Percentiles rank a stretch among this genome's conserved stretches.
Conservation (phyloP, 768 basidiomycete species). For the Phlebiopsis flavidoalba region DNA sequence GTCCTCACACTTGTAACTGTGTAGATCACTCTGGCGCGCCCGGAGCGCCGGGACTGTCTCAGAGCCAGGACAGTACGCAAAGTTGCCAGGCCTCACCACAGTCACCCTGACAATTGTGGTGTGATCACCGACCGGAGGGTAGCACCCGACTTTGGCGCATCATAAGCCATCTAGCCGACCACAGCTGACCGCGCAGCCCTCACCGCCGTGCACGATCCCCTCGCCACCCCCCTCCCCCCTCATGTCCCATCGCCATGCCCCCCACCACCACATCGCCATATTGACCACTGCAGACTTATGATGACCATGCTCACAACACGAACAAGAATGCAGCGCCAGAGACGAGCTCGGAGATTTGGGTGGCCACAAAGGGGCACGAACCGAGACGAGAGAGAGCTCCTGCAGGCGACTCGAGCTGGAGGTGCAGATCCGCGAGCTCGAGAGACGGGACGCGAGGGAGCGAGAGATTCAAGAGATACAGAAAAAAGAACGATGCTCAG, state of each 20-base stretch:
- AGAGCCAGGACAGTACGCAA: too few relatives aligned
- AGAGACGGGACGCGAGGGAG: not conserved
- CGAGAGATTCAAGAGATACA: not conserved
- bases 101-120: too few relatives aligned
- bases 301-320: not conserved
- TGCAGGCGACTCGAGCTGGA: not conserved
- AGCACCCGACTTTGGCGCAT: constrained; percentile 40
- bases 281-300: constrained; percentile 14
- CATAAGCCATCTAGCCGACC: constrained; percentile 45
- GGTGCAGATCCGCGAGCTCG: not conserved
- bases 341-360: not conserved
- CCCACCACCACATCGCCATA: constrained; percentile 6
- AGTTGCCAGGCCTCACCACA: too few relatives aligned
- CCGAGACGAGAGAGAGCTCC: not conserved
- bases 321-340: constrained; percentile 1
- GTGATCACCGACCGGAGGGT: constrained; percentile 38
- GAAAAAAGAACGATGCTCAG: not conserved
- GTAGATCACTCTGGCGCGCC: too few relatives aligned
- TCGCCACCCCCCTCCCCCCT: not conserved
- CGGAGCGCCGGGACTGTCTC: too few relatives aligned
- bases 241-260: constrained; percentile 14
- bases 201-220: constrained; percentile 11
- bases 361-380: too few relatives aligned
- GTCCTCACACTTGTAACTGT: too few relatives aligned
- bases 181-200: constrained; percentile 20